Base-by-base conservation (phyloP, 192 early-diverging fungal genomes). In the Chytriomyces sp. region DNA sequence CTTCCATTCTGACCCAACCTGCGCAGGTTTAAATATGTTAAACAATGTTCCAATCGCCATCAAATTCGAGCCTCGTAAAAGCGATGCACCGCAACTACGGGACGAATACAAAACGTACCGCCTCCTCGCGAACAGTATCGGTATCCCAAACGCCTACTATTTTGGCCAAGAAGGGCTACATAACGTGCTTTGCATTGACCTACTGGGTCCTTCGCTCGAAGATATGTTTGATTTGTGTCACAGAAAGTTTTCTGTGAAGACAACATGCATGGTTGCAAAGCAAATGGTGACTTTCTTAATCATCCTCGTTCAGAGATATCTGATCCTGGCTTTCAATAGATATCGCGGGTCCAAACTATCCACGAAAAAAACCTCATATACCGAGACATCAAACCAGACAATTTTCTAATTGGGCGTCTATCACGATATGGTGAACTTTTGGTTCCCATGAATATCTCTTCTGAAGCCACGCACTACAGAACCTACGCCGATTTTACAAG, bases 361-460 rank as follows among this genome's bases (percentile, higher is more conserved):
- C 95, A 98, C 75, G 93, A 96, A 75, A 88, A 91, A 75, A 94
- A 95, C 73, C 79, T 98, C 39, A 93, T 99, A 41, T 97, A 99
- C 82, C 90, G 96, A 55, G 95, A 99, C 80, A 98, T 98, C 77
- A 98, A 98, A 77, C 96, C 95, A 39, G 96, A 97, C 80, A 99
- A 99, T 82, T 98, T 99, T 71, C 82, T 99, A 66, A 90, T 97
- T 53, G 96, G 96, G 26, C 86, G 91, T 39, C 91, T 84, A 14
- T 79, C 83, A 39, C 78, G 83, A 19, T 58, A 72, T 64, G 74
- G 70, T 31, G 75, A 78, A 85, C 52, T 80, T 80, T 40, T 82
- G 78, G 0, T 28, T 56, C 55, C 12, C 22, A 57, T 57, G 17
- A 12, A 57, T 30, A 1, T n/a, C 10, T 49, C 28, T 57, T 12